These are phyloP conservation scores for Colletotrichum falcatum DNA, from an alignment of 2,329 filamentous ascomycete species.

Conservation along the genomic window DNA sequence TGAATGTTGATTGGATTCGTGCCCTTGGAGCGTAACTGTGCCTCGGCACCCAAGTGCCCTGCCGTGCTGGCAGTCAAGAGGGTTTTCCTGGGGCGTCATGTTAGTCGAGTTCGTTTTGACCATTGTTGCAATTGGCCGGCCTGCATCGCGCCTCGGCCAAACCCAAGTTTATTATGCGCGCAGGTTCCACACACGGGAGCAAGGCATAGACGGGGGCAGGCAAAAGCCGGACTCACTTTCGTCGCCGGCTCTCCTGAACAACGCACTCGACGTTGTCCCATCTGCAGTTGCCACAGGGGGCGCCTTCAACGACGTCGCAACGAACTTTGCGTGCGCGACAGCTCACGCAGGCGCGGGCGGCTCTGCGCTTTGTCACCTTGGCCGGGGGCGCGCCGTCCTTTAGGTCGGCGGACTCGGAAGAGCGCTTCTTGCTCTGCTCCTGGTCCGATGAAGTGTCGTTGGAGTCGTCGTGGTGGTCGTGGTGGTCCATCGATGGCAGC, in stretches of 20 bases:
- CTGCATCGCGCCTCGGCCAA: background rate
- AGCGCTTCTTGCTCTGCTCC: conserved; percentile 41
- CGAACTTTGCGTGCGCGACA: conserved; percentile 91
- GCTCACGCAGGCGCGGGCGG: conserved; percentile 91
- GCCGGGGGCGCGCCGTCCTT: conserved; percentile 46
- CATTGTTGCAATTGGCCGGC: background rate
- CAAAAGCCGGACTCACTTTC: conserved; percentile 74
- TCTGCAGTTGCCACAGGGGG: conserved; percentile 88
- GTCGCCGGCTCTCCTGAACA: conserved; percentile 84
- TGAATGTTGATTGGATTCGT: conserved; percentile 50
- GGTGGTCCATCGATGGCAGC: conserved; percentile 12
- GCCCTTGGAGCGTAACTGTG: conserved; percentile 56
- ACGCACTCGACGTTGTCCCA: conserved; percentile 83
- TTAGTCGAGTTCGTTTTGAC: conserved; percentile 21
- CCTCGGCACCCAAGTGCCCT: conserved; percentile 58
- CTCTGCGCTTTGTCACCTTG: conserved; percentile 79
- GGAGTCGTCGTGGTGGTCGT: conserved; percentile 33
- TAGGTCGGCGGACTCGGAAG: conserved; percentile 34
- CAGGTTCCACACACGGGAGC: background rate
- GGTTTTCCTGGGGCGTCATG: conserved; percentile 54
- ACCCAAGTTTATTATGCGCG: background rate
- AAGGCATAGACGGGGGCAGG: background rate
- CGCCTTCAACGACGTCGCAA: conserved; percentile 91
- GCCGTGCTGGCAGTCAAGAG: conserved; percentile 54
- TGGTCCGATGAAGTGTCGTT: conserved; percentile 32